Percentiles rank a stretch among this genome's conserved stretches.
These are phyloP conservation scores for Macrophomina pseudophaseolina DNA, from an alignment of 2,329 filamentous ascomycete species.

Conservation along the genomic window DNA sequence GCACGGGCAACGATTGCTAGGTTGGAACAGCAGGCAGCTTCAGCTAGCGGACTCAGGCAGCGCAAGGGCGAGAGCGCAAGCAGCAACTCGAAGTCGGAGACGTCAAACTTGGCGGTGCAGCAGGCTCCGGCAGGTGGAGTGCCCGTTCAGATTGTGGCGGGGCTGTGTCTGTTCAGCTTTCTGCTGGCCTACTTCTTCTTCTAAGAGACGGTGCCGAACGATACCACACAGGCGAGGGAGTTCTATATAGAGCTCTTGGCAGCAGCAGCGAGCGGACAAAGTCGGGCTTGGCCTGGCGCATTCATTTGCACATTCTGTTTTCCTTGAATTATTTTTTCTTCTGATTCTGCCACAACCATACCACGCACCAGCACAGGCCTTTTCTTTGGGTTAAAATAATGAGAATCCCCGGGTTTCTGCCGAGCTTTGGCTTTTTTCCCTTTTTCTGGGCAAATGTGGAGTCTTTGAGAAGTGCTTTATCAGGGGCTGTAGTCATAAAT, in stretches of 20 bases:
- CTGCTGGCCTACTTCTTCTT: slow-evolving; percentile 96
- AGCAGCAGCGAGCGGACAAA: neutral
- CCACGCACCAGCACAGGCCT: slow-evolving; percentile 18
- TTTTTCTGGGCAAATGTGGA: neutral
- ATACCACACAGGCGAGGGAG: slow-evolving; percentile 7
- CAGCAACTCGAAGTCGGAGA: slow-evolving; percentile 53
- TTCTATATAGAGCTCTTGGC: neutral
- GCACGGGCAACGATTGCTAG: slow-evolving; percentile 75
- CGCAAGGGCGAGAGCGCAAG: slow-evolving; percentile 67
- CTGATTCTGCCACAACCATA: slow-evolving; percentile 19
- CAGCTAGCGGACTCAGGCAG: slow-evolving; percentile 70
- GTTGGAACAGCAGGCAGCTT: slow-evolving; percentile 66
- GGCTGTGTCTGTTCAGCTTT: slow-evolving; percentile 87
- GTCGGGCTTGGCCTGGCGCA: slow-evolving; percentile 19
- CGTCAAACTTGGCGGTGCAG: slow-evolving; percentile 55
- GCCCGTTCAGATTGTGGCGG: slow-evolving; percentile 81
- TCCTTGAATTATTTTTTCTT: slow-evolving; percentile 1
- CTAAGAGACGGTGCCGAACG: slow-evolving; percentile 50
- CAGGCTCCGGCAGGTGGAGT: slow-evolving; percentile 73
- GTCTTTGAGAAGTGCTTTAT: slow-evolving; percentile 3
- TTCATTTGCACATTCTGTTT: slow-evolving; percentile 16
- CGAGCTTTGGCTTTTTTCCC: neutral
- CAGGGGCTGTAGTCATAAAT: slow-evolving; percentile 18
- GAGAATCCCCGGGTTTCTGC: slow-evolving; percentile 12
- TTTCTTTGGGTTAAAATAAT: slow-evolving; percentile 26